These are phyloP conservation scores for Candida patagonica DNA, from an alignment of 805 yeast genomes.

Conservation along the genomic window DNA sequence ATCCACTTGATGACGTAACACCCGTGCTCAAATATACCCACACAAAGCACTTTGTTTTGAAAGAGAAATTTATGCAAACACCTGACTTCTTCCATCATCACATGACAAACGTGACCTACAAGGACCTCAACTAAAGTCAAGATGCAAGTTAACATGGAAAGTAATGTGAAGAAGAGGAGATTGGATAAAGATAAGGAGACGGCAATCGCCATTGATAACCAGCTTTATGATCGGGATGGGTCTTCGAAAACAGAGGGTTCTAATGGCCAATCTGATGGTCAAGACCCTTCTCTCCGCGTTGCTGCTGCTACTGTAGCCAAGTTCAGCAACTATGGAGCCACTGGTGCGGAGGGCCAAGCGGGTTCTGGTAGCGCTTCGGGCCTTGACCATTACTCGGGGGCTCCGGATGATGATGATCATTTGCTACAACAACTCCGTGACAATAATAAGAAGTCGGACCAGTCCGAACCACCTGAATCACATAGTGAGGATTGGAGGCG, in stretches of 20 bases:
- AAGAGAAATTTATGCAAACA: too few species aligned
- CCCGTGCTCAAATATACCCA: too few species aligned
- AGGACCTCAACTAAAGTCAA: not conserved
- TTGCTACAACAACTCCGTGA: slow-evolving; percentile 3
- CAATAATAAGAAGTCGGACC: not conserved
- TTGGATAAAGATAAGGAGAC: not conserved
- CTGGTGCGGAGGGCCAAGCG: slow-evolving; percentile 1
- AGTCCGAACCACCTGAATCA: slow-evolving; percentile 36
- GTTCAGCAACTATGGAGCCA: not conserved
- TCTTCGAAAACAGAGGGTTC: not conserved
- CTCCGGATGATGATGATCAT: not conserved
- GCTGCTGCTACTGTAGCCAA: slow-evolving; percentile 1
- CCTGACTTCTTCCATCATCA: slow-evolving; percentile 5
- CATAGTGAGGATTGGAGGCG: slow-evolving; percentile 82
- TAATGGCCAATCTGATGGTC: not conserved
- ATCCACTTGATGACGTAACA: too few species aligned
- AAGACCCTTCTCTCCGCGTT: not conserved
- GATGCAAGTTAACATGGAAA: slow-evolving; percentile 2
- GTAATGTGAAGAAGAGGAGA: slow-evolving; percentile 1
- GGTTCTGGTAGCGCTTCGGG: slow-evolving; percentile 8
- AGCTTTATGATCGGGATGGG: not conserved
- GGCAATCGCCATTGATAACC: slow-evolving; percentile 2
- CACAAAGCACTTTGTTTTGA: too few species aligned
- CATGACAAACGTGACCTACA: slow-evolving; percentile 4
- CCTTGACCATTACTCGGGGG: not conserved